Evolutionary conservation across 805 yeast genomes (phyloP).

Genomic region (Blastobotrys muscicola): DNA sequence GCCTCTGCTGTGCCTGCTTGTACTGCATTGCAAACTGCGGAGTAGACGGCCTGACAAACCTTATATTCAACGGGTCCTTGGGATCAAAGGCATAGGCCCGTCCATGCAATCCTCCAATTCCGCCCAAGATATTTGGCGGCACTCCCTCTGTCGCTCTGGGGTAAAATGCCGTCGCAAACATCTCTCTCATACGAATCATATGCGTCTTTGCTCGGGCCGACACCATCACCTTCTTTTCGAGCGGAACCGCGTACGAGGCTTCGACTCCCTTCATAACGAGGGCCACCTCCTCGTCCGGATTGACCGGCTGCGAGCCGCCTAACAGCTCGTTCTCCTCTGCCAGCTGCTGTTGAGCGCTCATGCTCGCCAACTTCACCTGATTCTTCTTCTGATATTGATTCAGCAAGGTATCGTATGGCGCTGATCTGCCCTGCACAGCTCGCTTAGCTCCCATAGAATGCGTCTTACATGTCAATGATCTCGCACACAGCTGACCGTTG

Average conservation of each 20-base stretch:
- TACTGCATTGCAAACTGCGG: constrained; percentile 11
- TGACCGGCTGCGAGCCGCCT: constrained; percentile 35
- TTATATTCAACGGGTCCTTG: constrained; percentile 51
- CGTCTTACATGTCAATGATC: constrained; percentile 93
- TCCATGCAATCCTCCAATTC: constrained; percentile 74
- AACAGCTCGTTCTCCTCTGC: constrained; percentile 27
- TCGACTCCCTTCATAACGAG: constrained; percentile 80
- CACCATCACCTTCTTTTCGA: constrained; percentile 62
- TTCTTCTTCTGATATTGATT: constrained; percentile 88
- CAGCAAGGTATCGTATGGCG: constrained; percentile 79
- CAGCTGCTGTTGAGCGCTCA: constrained; percentile 31
- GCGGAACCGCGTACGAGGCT: constrained; percentile 36
- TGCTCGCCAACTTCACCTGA: constrained; percentile 70
- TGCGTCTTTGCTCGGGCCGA: constrained; percentile 64
- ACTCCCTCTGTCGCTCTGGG: constrained; percentile 41
- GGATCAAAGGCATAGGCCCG: constrained; percentile 67
- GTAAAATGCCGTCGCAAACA: constrained; percentile 72
- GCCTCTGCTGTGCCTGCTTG: constrained; percentile 1
- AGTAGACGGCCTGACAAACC: constrained; percentile 26
- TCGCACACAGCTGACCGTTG: constrained; percentile 91
- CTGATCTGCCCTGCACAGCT: constrained; percentile 87
- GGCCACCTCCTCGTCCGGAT: constrained; percentile 89
- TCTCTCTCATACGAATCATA: constrained; percentile 82
- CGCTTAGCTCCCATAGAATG: constrained; percentile 98
- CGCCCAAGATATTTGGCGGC: constrained; percentile 24